Evolutionary conservation across 306 rosid species (phyloP).

Genomic region (Neltuma alba): DNA sequence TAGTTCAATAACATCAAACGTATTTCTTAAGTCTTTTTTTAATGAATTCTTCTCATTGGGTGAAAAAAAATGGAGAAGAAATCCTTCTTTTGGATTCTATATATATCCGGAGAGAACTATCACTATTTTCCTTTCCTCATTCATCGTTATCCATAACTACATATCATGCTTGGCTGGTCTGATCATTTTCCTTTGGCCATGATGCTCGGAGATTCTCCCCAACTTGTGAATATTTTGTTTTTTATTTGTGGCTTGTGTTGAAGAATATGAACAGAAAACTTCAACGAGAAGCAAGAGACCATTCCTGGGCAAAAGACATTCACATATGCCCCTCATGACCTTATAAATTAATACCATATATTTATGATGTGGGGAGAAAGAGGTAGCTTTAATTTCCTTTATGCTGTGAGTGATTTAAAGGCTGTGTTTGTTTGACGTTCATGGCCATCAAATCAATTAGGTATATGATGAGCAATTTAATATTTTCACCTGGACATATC

Average conservation of each 20-base stretch:
- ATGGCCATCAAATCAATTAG: conserved; percentile 45
- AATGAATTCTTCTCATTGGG: no score
- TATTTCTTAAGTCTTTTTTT: no score
- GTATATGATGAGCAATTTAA: conserved; percentile 22
- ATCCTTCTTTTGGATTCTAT: conserved; percentile 59
- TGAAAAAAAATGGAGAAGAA: no score
- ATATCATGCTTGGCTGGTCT: conserved; percentile 50
- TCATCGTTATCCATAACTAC: conserved; percentile 53
- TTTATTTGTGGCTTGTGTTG: conserved; percentile 3
- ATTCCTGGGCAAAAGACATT: conserved; percentile 5
- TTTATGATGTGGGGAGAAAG: background rate
- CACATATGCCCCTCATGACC: conserved; percentile 16
- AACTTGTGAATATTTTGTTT: conserved; percentile 56
- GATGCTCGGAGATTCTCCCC: conserved; percentile 65
- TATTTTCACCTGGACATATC: conserved; percentile 28
- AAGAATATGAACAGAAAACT: conserved; percentile 59
- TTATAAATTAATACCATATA: background rate
- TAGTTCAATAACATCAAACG: no score
- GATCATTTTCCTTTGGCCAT: conserved; percentile 50
- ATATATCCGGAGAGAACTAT: conserved; percentile 38
- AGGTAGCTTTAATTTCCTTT: conserved; percentile 28
- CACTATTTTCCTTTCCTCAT: conserved; percentile 6
- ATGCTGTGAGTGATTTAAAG: conserved; percentile 41
- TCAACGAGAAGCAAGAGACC: conserved; percentile 53
- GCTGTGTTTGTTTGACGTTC: conserved; percentile 48